Conservation (phyloP, 176 grass and related monocot genomes). For the Neostapfia colusana region DNA sequence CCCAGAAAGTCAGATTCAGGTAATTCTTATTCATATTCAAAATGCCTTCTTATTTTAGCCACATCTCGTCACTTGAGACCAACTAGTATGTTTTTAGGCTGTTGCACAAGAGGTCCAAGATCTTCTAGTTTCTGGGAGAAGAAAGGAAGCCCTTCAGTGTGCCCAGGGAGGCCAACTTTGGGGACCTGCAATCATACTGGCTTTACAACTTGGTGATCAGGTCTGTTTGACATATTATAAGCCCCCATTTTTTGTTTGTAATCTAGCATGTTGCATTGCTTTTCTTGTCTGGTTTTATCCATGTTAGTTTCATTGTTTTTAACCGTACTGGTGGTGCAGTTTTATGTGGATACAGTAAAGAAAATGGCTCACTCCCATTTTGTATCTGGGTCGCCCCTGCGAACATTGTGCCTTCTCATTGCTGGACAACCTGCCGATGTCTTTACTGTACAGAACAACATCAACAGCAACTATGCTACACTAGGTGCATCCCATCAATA, state of each 20-base stretch:
- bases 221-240: conserved; percentile 45
- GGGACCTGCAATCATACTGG: conserved; percentile 93
- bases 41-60: neutral
- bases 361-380: conserved; percentile 95
- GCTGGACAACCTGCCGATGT: conserved; percentile 94
- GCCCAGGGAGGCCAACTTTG: conserved; percentile 95
- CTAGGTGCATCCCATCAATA: conserved; percentile 54
- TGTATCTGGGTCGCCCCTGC: conserved; percentile 79
- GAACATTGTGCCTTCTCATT: conserved; percentile 93
- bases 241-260: conserved; percentile 2
- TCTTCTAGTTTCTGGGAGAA: conserved; percentile 93
- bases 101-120: conserved; percentile 86
- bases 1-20: conserved; percentile 80
- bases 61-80: conserved; percentile 30
- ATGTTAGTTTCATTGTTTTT: conserved; percentile 35
- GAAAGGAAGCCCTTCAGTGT: conserved; percentile 85
- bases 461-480: conserved; percentile 43
- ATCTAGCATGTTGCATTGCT: conserved; percentile 1
- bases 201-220: conserved; percentile 88
- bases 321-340: conserved; percentile 49
- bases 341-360: conserved; percentile 93
- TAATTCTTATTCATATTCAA: conserved; percentile 41
- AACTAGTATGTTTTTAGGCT: conserved; percentile 59
- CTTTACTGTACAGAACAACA: conserved; percentile 60
- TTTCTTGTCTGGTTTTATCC: conserved; percentile 32